Percentiles rank a stretch among this genome's conserved stretches.
phyloP scores from a whole-genome alignment of 345 rosid genomes.

The Stellera chamaejasme region DNA sequence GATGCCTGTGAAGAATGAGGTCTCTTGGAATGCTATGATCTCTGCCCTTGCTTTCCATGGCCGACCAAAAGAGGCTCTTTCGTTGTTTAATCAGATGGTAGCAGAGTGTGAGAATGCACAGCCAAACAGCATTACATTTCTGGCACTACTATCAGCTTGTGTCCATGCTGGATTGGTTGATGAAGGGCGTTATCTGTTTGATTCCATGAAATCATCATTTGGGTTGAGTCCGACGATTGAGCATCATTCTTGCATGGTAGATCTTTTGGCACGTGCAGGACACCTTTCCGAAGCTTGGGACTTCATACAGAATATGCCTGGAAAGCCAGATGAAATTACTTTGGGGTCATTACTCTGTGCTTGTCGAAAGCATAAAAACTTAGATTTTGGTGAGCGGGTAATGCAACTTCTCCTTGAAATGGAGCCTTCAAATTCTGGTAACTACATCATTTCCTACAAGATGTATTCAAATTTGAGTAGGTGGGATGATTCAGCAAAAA shows the following conservation, averaged over 20 bases:
- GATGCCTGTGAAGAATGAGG: slow-evolving; percentile 68
- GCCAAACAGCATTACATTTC: slow-evolving; percentile 70
- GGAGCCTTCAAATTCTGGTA: slow-evolving; percentile 69
- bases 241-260: slow-evolving; percentile 88
- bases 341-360: slow-evolving; percentile 84
- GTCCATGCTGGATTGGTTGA: slow-evolving; percentile 81
- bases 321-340: slow-evolving; percentile 66
- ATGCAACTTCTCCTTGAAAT: slow-evolving; percentile 46
- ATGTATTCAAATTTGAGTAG: slow-evolving; percentile 56
- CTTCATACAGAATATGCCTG: slow-evolving; percentile 61
- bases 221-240: slow-evolving; percentile 77
- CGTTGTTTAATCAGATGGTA: slow-evolving; percentile 48
- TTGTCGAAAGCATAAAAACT: slow-evolving; percentile 51
- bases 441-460: slow-evolving; percentile 72
- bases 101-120: slow-evolving; percentile 23
- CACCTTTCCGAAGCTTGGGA: slow-evolving; percentile 74
- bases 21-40: slow-evolving; percentile 91
- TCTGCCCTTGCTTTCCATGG: slow-evolving; percentile 79
- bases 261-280: slow-evolving; percentile 80
- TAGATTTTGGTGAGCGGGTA: slow-evolving; percentile 43
- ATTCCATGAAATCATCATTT: slow-evolving; percentile 47
- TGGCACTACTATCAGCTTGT: slow-evolving; percentile 80
- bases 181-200: slow-evolving; percentile 51
- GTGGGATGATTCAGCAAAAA: slow-evolving; percentile 73
- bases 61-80: slow-evolving; percentile 51